These are phyloP conservation scores for Ajuga reptans DNA, from an alignment of 305 asterid species.

Conservation along the genomic window DNA sequence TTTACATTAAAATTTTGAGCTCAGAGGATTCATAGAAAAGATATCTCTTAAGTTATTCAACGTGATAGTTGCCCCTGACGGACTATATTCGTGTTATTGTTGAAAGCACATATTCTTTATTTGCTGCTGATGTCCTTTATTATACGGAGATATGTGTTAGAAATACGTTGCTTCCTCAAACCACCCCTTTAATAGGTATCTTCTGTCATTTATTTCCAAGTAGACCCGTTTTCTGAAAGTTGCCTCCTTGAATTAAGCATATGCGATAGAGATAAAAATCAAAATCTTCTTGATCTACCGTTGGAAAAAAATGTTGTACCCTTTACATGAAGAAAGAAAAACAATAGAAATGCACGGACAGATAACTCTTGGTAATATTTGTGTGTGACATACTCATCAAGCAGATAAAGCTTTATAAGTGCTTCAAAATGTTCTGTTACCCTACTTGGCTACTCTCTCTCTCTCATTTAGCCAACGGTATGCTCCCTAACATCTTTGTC, in stretches of 20 bases:
- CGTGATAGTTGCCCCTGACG: neutral
- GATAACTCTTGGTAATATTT: neutral
- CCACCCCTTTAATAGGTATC: neutral
- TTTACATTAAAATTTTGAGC: neutral
- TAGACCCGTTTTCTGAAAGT: neutral
- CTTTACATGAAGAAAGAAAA: neutral
- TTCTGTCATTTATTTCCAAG: neutral
- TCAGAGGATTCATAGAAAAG: neutral
- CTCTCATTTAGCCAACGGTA: neutral
- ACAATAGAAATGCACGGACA: neutral
- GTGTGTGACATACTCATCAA: too few species aligned
- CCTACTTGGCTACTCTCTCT: too few species aligned
- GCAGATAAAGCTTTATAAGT: neutral
- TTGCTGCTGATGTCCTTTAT: neutral
- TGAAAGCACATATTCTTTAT: neutral
- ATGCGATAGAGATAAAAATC: neutral
- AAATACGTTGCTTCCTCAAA: neutral
- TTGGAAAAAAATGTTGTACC: neutral
- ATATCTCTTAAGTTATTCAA: neutral
- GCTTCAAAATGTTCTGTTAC: neutral
- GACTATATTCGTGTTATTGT: neutral
- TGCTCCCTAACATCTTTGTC: constrained; percentile 5
- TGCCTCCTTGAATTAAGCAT: neutral
- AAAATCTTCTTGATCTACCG: neutral
- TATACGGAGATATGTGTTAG: neutral